Percentiles rank a stretch among this genome's conserved stretches.
These are phyloP conservation scores for Alternaria arborescens DNA, from an alignment of 2,329 filamentous ascomycete species.

Conservation along the genomic window DNA sequence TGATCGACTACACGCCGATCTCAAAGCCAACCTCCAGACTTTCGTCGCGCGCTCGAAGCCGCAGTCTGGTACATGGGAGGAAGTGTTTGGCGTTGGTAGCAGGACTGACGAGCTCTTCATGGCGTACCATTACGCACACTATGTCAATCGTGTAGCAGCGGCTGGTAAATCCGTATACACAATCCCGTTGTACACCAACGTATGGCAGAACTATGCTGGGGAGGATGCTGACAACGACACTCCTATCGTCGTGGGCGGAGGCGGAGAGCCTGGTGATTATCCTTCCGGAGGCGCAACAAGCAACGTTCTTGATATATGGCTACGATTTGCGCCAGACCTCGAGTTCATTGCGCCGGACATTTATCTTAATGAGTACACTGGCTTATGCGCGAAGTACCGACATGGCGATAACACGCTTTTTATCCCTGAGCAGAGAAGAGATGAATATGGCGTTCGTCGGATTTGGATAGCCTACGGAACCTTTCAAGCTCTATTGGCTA, in stretches of 20 bases:
- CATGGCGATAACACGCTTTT: constrained; percentile 58
- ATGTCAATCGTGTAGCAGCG: constrained; percentile 53
- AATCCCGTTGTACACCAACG: constrained; percentile 58
- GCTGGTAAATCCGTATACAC: constrained; percentile 55
- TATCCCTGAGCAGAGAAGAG: constrained; percentile 62
- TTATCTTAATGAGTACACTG: constrained; percentile 60
- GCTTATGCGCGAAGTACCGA: constrained; percentile 55
- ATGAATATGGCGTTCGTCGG: constrained; percentile 49
- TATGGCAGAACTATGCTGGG: constrained; percentile 55
- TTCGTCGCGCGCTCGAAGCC: constrained; percentile 16
- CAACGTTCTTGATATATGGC: constrained; percentile 53
- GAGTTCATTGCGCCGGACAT: constrained; percentile 60
- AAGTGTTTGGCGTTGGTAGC: constrained; percentile 52
- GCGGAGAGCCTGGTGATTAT: constrained; percentile 48
- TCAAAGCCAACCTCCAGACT: constrained; percentile 14
- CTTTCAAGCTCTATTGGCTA: constrained; percentile 29
- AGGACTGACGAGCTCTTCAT: constrained; percentile 59
- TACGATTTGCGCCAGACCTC: constrained; percentile 56
- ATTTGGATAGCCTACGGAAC: constrained; percentile 40
- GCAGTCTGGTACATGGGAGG: constrained; percentile 45
- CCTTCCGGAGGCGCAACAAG: constrained; percentile 55
- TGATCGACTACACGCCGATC: constrained; percentile 34
- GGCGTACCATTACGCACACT: constrained; percentile 56
- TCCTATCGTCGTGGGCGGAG: constrained; percentile 55
- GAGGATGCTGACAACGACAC: constrained; percentile 31